These are phyloP conservation scores for Neopestalotiopsis rosae DNA, from an alignment of 2,329 filamentous ascomycete genomes.

Conservation along the genomic window DNA sequence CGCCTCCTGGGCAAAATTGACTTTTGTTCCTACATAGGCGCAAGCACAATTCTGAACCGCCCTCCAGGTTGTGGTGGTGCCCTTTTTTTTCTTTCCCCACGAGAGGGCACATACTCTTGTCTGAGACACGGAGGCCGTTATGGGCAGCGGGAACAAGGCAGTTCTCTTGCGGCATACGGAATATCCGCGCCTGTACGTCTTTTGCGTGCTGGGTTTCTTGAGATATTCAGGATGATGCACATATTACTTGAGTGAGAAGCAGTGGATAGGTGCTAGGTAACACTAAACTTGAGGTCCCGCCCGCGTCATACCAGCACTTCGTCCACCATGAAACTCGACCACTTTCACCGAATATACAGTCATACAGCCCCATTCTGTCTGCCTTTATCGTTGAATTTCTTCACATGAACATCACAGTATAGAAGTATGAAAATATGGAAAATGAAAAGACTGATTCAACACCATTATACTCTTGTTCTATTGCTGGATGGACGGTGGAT, in stretches of 20 bases:
- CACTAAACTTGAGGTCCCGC: too few relatives aligned
- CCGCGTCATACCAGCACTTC: too few relatives aligned
- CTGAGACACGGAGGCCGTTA: slow-evolving; percentile 3
- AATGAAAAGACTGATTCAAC: background rate
- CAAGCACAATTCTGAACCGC: background rate
- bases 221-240: background rate
- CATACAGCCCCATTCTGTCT: too few relatives aligned
- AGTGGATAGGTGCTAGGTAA: too few relatives aligned
- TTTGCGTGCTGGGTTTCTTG: background rate
- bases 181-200: background rate
- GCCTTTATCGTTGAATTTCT: too few relatives aligned
- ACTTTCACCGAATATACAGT: too few relatives aligned
- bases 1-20: background rate
- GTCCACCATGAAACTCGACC: too few relatives aligned
- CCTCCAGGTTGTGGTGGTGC: too few relatives aligned
- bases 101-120: background rate
- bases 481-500: background rate
- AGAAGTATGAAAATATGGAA: background rate
- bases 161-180: background rate
- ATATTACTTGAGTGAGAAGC: background rate
- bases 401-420: background rate
- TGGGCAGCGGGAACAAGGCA: background rate
- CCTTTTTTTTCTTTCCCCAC: background rate
- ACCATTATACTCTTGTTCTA: background rate
- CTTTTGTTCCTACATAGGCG: slow-evolving; percentile 4